Percentiles rank a stretch among this genome's conserved stretches.
phyloP scores from a whole-genome alignment of 805 yeast genomes.

The Wickerhamomyces rabaulensis region DNA sequence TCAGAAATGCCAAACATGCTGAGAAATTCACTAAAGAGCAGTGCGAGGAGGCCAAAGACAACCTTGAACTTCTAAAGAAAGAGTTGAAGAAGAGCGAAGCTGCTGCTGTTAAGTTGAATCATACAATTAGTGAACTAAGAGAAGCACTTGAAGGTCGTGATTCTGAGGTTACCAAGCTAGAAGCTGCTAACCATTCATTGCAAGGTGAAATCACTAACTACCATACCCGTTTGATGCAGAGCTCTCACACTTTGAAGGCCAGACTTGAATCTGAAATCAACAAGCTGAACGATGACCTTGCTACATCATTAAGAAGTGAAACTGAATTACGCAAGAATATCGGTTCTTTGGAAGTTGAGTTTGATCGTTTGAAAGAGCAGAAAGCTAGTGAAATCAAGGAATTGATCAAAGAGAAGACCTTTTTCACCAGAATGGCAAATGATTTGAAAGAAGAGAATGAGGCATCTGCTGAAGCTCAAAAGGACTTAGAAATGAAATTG shows the following conservation, averaged over 20 bases:
- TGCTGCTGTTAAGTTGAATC: slow-evolving; percentile 46
- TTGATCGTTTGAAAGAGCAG: slow-evolving; percentile 47
- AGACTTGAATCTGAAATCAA: slow-evolving; percentile 45
- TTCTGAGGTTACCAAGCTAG: slow-evolving; percentile 46
- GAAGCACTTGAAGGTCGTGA: slow-evolving; percentile 51
- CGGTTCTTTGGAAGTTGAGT: slow-evolving; percentile 54
- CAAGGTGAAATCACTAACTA: slow-evolving; percentile 53
- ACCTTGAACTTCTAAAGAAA: slow-evolving; percentile 42
- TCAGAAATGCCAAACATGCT: slow-evolving; percentile 55
- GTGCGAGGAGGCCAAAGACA: slow-evolving; percentile 42
- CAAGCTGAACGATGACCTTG: slow-evolving; percentile 46
- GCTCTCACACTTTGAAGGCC: slow-evolving; percentile 35
- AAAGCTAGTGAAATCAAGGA: slow-evolving; percentile 31
- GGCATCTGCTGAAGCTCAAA: slow-evolving; percentile 33
- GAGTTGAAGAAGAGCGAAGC: slow-evolving; percentile 53
- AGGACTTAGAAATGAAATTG: slow-evolving; percentile 40
- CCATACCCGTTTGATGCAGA: slow-evolving; percentile 38
- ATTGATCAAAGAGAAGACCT: slow-evolving; percentile 36
- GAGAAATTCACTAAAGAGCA: slow-evolving; percentile 52
- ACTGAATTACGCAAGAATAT: slow-evolving; percentile 59
- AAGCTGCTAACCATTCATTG: slow-evolving; percentile 43
- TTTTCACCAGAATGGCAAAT: slow-evolving; percentile 34
- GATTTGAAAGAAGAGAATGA: slow-evolving; percentile 41
- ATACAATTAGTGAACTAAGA: slow-evolving; percentile 46
- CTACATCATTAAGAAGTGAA: slow-evolving; percentile 54